Percentiles rank a stretch among this genome's conserved stretches.
These are phyloP conservation scores for Xylaria multiplex DNA, from an alignment of 2,329 filamentous ascomycete species.

Conservation along the genomic window DNA sequence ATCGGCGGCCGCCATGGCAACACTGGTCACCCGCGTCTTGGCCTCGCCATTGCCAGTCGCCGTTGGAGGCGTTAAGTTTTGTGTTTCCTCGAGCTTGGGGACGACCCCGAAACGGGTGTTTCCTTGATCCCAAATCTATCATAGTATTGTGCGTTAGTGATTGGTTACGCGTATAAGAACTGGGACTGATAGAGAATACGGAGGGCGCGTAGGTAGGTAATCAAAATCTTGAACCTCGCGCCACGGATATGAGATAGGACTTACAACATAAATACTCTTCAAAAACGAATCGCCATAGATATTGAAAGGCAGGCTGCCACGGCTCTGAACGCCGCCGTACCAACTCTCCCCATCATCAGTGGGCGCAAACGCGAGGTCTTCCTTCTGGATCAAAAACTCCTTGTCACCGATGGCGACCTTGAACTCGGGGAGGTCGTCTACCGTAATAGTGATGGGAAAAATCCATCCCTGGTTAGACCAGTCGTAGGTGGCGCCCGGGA, in stretches of 20 bases:
- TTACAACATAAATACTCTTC: constrained; percentile 71
- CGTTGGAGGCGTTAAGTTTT: constrained; percentile 46
- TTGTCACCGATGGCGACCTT: constrained; percentile 71
- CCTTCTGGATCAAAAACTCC: constrained; percentile 69
- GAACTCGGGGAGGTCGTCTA: constrained; percentile 67
- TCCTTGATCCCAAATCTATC: constrained; percentile 71
- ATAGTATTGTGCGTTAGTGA: constrained; percentile 16
- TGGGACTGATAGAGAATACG: background rate
- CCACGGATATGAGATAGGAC: constrained; percentile 1
- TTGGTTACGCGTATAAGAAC: background rate
- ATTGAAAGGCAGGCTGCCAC: constrained; percentile 67
- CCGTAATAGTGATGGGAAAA: constrained; percentile 64
- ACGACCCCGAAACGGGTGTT: constrained; percentile 69
- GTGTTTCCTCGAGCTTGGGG: constrained; percentile 59
- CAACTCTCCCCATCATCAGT: constrained; percentile 59
- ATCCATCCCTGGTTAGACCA: constrained; percentile 68
- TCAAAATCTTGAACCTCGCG: background rate
- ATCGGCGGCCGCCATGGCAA: constrained; percentile 36
- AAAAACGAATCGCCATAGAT: constrained; percentile 72
- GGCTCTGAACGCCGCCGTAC: constrained; percentile 74
- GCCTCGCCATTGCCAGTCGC: constrained; percentile 33
- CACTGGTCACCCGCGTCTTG: constrained; percentile 39
- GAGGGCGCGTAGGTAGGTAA: background rate
- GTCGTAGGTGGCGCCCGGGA: constrained; percentile 69
- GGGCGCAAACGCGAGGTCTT: constrained; percentile 69